Conservation (phyloP, 306 rosid species). For the Acacia melanoxylon region DNA sequence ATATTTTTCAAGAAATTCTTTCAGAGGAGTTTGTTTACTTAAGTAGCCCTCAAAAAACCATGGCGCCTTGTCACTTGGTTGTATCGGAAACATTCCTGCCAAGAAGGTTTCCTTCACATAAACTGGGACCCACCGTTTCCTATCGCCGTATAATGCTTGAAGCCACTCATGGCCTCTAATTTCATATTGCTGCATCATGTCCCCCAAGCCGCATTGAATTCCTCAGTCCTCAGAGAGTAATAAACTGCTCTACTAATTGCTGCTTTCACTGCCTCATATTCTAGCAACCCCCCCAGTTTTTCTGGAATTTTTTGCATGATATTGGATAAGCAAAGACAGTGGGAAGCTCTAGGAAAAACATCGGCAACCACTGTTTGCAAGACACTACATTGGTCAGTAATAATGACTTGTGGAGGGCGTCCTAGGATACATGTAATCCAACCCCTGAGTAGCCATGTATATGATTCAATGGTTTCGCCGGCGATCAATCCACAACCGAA, state of each 20-base stretch:
- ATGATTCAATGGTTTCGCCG: conserved; percentile 58
- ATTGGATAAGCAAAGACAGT: conserved; percentile 50
- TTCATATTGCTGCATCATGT: conserved; percentile 54
- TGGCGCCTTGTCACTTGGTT: conserved; percentile 44
- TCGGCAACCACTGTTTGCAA: conserved; percentile 60
- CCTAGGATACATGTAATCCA: conserved; percentile 73
- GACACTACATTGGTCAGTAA: conserved; percentile 44
- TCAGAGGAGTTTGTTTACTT: conserved; percentile 46
- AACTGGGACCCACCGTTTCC: conserved; percentile 69
- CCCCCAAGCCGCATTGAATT: conserved; percentile 72
- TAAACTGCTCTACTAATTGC: conserved; percentile 52
- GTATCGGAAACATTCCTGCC: conserved; percentile 59
- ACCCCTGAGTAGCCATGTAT: conserved; percentile 72
- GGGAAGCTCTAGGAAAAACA: conserved; percentile 77
- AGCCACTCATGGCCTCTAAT: conserved; percentile 64
- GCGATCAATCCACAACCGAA: conserved; percentile 77
- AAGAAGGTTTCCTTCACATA: conserved; percentile 56
- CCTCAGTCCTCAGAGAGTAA: conserved; percentile 56
- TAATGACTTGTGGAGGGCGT: conserved; percentile 70
- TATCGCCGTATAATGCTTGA: conserved; percentile 56
- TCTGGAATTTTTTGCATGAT: conserved; percentile 58
- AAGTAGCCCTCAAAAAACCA: conserved; percentile 53
- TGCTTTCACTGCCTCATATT: conserved; percentile 48
- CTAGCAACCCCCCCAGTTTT: conserved; percentile 46
- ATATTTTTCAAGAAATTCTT: conserved; percentile 54